Evolutionary conservation across 768 basidiomycete species (phyloP).

Genomic region (Suillus fuscotomentosus): DNA sequence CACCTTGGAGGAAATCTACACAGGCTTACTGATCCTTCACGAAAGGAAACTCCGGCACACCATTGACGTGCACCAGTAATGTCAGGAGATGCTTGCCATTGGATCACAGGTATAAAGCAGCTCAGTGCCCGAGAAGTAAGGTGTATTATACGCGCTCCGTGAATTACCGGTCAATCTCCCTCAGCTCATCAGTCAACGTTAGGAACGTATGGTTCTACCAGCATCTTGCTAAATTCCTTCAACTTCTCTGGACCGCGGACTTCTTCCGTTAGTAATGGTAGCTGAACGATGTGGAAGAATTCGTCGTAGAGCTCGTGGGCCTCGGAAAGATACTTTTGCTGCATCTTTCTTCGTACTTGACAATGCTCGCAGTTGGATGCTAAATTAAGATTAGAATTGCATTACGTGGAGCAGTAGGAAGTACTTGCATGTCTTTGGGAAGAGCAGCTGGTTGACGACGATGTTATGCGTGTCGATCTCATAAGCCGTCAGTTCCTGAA

Average conservation of each 20-base stretch:
- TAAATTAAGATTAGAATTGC: constrained; percentile 27
- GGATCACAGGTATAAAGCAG: constrained; percentile 1
- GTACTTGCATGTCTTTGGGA: constrained; percentile 81
- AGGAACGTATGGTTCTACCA: constrained; percentile 77
- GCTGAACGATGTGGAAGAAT: constrained; percentile 94
- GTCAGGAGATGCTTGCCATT: not conserved
- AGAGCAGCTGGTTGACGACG: constrained; percentile 95
- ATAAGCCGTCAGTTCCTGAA: constrained; percentile 92
- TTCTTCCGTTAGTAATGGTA: constrained; percentile 95
- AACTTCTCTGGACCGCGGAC: constrained; percentile 94
- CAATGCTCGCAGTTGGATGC: constrained; percentile 96
- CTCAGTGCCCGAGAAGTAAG: not conserved
- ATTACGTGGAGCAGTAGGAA: not conserved
- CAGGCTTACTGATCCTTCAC: not conserved
- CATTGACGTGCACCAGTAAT: not conserved
- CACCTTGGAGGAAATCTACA: not conserved
- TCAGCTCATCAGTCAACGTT: constrained; percentile 17
- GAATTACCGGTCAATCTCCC: not conserved
- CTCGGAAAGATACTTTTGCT: constrained; percentile 95
- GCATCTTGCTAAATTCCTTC: constrained; percentile 89
- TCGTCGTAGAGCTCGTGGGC: constrained; percentile 97
- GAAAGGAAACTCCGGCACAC: not conserved
- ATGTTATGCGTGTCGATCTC: constrained; percentile 99
- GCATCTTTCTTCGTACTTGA: constrained; percentile 92
- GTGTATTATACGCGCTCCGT: not conserved